Evolutionary conservation across 2,329 filamentous ascomycete species (phyloP), one percentile per base, ranked within the genome.

Genomic region (Lachnellula arida): DNA sequence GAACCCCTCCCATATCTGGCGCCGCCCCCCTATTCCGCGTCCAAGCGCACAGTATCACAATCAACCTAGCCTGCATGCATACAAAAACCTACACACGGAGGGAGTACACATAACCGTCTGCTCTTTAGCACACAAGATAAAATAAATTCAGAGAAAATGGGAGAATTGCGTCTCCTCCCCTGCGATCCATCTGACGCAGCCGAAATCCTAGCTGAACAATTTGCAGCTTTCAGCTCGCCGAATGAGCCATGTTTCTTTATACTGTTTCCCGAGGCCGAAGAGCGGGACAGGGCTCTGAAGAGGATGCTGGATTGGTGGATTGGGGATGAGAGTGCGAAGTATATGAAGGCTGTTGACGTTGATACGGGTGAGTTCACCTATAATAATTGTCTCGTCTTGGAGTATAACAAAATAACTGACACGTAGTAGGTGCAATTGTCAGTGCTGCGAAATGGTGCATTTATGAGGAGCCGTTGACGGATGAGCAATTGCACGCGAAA

Each of bases 261-360:
- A 3, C 42, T 60, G 11, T 62, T 52, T 34, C 62, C 59, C 6
- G 22, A 53, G 6, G 54, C 46, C 0, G 62, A 63, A 35, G 51
- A 48, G 12, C 49, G 40, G 7, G 58, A 60, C 11, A 51, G 54
- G 4, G 56, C 54, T 1, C 55, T 58, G 11, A 60, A 55, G 40
- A 62, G 59, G 34, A 53, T 56, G 6, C 37, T 63, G 22, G 51
- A 58, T 43, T 55, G 40, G 49, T 64, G 62, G 59, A 5, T 58
- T 5, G 28, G 35, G 23, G 57, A 60, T 54, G 22, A 47, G 23
- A 55, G 19, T 8, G 56, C 56, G 4, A 59, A 14, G 23, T 63
- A 63, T 47, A 49, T 63, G 44, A 64, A 64, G 25, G 55, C 60
- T 46, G 53, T 63, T 40, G 53, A 64, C 54, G 49, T 25, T 17